Percentiles rank a stretch among this genome's conserved stretches.
Evolutionary conservation across 305 asterid genomes (phyloP).

Genomic region (Fraxinus floribunda): DNA sequence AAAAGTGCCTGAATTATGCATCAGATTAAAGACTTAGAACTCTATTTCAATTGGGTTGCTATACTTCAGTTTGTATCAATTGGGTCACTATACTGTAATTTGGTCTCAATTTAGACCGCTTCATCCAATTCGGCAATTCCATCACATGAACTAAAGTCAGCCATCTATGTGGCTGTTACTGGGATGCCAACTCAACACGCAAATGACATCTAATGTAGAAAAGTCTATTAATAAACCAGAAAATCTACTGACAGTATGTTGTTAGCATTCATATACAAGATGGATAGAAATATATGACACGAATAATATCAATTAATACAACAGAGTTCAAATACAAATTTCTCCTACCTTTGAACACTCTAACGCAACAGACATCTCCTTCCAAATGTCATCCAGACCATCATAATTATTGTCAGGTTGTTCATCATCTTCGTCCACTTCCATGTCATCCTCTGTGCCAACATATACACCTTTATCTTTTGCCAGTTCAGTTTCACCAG

Average conservation of each 20-base stretch:
- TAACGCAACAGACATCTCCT: conserved; percentile 66
- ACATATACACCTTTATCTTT: conserved; percentile 56
- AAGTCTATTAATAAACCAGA: background rate
- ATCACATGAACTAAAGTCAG: background rate
- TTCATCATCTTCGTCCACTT: conserved; percentile 43
- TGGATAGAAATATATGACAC: background rate
- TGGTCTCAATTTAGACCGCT: background rate
- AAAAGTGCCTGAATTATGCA: background rate
- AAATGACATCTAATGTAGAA: background rate
- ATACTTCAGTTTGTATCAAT: background rate
- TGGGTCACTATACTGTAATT: background rate
- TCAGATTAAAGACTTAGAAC: background rate
- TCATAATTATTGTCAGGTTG: conserved; percentile 51
- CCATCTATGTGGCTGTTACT: background rate
- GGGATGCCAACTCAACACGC: background rate
- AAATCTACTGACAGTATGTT: background rate
- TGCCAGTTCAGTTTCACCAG: conserved; percentile 21
- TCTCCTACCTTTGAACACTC: conserved; percentile 78
- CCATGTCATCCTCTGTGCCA: conserved; percentile 55
- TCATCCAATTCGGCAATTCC: background rate
- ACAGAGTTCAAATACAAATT: conserved; percentile 15
- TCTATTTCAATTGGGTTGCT: background rate
- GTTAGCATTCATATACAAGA: background rate
- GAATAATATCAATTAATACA: conserved; percentile 5
- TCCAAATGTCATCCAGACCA: conserved; percentile 85